phyloP scores from a whole-genome alignment of 2,329 filamentous ascomycete species.

The Arthrobotrys musiformis region DNA sequence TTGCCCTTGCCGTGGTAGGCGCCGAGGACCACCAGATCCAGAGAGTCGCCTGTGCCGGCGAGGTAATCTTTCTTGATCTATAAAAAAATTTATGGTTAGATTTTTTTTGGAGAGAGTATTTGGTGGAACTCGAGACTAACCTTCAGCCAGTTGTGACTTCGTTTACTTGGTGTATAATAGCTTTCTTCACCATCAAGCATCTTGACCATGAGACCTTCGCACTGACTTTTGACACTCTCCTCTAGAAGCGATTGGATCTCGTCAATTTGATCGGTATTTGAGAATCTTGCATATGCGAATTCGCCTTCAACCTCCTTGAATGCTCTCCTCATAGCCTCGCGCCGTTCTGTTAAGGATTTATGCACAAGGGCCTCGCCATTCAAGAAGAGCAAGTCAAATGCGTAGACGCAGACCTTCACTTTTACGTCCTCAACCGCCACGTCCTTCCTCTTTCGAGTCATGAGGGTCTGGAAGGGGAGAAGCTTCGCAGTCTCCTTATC shows the following conservation, averaged over 20 bases:
- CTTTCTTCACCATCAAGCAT: slow-evolving; percentile 95
- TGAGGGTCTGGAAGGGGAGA: slow-evolving; percentile 94
- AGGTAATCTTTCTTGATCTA: slow-evolving; percentile 99
- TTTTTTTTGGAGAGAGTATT: background rate
- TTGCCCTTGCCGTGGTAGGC: slow-evolving; percentile 96
- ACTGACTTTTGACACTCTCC: slow-evolving; percentile 93
- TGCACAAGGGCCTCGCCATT: slow-evolving; percentile 89
- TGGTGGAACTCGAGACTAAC: slow-evolving; percentile 64
- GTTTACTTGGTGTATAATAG: slow-evolving; percentile 94
- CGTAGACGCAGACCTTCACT: slow-evolving; percentile 96
- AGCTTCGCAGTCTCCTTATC: slow-evolving; percentile 95
- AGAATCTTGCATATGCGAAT: slow-evolving; percentile 87
- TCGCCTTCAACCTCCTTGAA: slow-evolving; percentile 86
- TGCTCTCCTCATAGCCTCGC: slow-evolving; percentile 76
- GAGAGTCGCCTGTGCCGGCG: slow-evolving; percentile 88
- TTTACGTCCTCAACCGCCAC: slow-evolving; percentile 95
- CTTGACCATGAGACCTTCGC: slow-evolving; percentile 98
- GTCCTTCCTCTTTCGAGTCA: slow-evolving; percentile 97
- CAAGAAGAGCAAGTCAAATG: slow-evolving; percentile 91
- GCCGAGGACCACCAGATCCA: slow-evolving; percentile 94
- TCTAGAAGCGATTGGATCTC: slow-evolving; percentile 93
- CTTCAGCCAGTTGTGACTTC: slow-evolving; percentile 98
- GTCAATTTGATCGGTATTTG: slow-evolving; percentile 87
- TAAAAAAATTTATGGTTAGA: slow-evolving; percentile 23
- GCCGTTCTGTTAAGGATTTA: slow-evolving; percentile 83